phyloP scores from a whole-genome alignment of 371 early-diverging fungal species.

The Mucor piriformis region DNA sequence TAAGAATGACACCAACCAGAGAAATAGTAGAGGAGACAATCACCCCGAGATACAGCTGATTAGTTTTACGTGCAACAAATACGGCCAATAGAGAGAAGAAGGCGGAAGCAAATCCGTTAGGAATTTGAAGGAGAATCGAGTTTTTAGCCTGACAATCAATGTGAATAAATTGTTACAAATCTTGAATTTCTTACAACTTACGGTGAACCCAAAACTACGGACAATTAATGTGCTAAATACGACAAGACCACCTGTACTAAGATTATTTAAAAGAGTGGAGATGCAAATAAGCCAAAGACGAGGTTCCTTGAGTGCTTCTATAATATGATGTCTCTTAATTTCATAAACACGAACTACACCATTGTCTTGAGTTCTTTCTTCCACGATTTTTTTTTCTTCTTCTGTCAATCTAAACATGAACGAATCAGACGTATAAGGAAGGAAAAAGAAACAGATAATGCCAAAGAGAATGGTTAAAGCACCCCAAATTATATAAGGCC shows the following conservation, averaged over 20 bases:
- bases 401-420: constrained; percentile 22
- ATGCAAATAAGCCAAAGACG: constrained; percentile 26
- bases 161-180: too few species aligned
- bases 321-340: constrained; percentile 25
- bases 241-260: constrained; percentile 38
- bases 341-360: constrained; percentile 26
- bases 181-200: constrained; percentile 21
- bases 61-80: constrained; percentile 22
- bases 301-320: constrained; percentile 29
- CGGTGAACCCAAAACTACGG: constrained; percentile 33
- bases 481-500: constrained; percentile 35
- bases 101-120: constrained; percentile 25
- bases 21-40: constrained; percentile 21
- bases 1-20: constrained; percentile 31
- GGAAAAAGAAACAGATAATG: constrained; percentile 25
- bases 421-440: constrained; percentile 26
- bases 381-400: constrained; percentile 30
- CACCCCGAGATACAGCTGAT: constrained; percentile 22
- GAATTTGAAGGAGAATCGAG: constrained; percentile 40
- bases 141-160: background rate
- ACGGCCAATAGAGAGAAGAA: constrained; percentile 16
- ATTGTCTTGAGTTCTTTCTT: constrained; percentile 27
- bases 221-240: constrained; percentile 39
- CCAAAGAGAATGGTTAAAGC: constrained; percentile 26
- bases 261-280: constrained; percentile 24